These are phyloP conservation scores for Raffaelea ambrosiae DNA, from an alignment of 2,329 filamentous ascomycete genomes.

Conservation along the genomic window DNA sequence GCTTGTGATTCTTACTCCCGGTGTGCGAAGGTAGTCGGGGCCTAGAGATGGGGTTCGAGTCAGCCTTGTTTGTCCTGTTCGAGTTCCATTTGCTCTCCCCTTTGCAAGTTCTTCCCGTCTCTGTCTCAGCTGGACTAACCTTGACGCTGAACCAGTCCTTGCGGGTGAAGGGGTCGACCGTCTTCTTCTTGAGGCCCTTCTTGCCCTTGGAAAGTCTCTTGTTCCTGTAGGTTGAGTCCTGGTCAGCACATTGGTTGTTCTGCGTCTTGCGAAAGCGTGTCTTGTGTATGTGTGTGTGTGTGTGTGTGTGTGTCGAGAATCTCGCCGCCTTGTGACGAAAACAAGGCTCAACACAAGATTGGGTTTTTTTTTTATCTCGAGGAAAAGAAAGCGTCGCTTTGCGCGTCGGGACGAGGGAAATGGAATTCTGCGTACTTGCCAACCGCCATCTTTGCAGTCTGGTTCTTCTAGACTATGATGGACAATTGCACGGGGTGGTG, in stretches of 20 bases:
- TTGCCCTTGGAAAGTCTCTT: slow-evolving; percentile 99
- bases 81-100: neutral
- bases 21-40: slow-evolving; percentile 89
- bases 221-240: slow-evolving; percentile 54
- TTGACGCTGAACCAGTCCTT: slow-evolving; percentile 99
- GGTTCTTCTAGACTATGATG: slow-evolving; percentile 30
- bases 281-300: neutral
- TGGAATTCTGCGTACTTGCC: slow-evolving; percentile 40
- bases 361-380: neutral
- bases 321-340: neutral
- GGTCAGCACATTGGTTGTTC: slow-evolving; percentile 1
- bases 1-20: slow-evolving; percentile 67
- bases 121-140: slow-evolving; percentile 41
- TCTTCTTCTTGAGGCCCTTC: slow-evolving; percentile 99
- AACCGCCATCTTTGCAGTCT: slow-evolving; percentile 51
- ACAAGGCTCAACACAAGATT: too few species aligned
- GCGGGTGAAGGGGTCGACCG: slow-evolving; percentile 90
- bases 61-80: neutral
- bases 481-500: slow-evolving; percentile 28
- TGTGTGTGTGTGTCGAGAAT: neutral
- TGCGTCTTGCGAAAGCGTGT: neutral
- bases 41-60: slow-evolving; percentile 37
- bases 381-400: neutral
- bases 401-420: neutral
- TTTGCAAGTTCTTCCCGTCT: neutral